Evolutionary conservation across 345 rosid genomes (phyloP).

Genomic region (Euphorbia pulcherrima): DNA sequence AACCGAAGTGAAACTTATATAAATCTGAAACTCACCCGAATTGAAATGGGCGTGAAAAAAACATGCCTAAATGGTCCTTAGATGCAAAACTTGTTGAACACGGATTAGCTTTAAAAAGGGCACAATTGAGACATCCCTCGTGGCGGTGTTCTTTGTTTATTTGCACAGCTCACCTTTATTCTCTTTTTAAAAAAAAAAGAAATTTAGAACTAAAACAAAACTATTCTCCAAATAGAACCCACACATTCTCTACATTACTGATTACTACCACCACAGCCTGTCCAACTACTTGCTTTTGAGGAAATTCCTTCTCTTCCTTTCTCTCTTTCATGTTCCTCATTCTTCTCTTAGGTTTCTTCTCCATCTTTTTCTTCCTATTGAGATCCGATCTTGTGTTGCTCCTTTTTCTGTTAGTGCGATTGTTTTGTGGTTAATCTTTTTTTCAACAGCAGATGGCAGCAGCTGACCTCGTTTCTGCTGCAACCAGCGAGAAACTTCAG

Average conservation of each 20-base stretch:
- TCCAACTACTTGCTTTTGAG: not conserved
- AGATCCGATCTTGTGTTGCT: not conserved
- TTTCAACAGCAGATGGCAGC: conserved; percentile 63
- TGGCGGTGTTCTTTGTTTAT: not conserved
- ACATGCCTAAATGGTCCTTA: no score
- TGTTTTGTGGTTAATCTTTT: not conserved
- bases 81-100: not conserved
- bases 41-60: no score
- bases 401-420: not conserved
- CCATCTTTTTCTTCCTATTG: not conserved
- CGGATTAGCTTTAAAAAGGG: not conserved
- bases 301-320: not conserved
- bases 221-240: not conserved
- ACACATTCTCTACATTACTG: no score
- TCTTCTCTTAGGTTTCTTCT: conserved; percentile 25
- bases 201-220: not conserved
- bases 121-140: not conserved
- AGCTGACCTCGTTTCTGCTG: conserved; percentile 75
- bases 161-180: no score
- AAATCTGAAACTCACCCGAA: no score
- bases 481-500: conserved; percentile 77
- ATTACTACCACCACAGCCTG: not conserved
- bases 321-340: conserved; percentile 25
- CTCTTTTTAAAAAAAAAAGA: no score
- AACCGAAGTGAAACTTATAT: no score